Base-by-base conservation (phyloP, 2,329 filamentous ascomycete genomes). In the Fusarium algeriense region DNA sequence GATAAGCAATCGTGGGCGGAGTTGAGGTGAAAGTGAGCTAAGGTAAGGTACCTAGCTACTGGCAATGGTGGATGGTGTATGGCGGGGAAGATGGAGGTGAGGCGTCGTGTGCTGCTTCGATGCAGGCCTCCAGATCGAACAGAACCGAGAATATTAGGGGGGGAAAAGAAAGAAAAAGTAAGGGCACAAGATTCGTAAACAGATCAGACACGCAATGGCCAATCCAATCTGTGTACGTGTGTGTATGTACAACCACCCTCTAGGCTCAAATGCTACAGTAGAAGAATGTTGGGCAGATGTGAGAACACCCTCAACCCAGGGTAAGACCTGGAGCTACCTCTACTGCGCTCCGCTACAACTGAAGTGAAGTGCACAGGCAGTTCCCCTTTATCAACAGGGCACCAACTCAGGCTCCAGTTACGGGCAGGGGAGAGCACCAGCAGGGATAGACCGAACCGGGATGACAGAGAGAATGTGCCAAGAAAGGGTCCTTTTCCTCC, bases 331-430 rank as follows among this genome's bases (percentile, higher is more conserved):
- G 15, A 34, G 28, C 30, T 34, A 34, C 30, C 32, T n/a, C n/a
- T 28, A 37, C 37, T 52, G 30, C 48, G 32, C 32, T 41, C 37
- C 46, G 50, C 48, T 64, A 48, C 62, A 43, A 32, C 53, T 62
- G 37, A 26, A 60, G 37, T 49, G 55, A 30, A 67, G 41, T 61
- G 64, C 62, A 67, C 64, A 67, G 48, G 62, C 64, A 37, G 43
- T 64, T 72, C 72, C 61, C 64, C 73, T 75, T 75, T 75, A 71
- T 74, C 71, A 67, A 60, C 70, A 73, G 70, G 71, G 66, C 69
- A 65, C 69, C 60, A 60, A 59, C 44, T 61, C 53, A 62, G 71
- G 71, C 71, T 70, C 73, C 72, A 70, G 67, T 69, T 60, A 58
- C 46, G 55, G 61, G 67, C 69, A 74, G 73, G 73, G 73, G 69